phyloP scores from a whole-genome alignment of 148 eudicot species.

The Rhododendron vialii region DNA sequence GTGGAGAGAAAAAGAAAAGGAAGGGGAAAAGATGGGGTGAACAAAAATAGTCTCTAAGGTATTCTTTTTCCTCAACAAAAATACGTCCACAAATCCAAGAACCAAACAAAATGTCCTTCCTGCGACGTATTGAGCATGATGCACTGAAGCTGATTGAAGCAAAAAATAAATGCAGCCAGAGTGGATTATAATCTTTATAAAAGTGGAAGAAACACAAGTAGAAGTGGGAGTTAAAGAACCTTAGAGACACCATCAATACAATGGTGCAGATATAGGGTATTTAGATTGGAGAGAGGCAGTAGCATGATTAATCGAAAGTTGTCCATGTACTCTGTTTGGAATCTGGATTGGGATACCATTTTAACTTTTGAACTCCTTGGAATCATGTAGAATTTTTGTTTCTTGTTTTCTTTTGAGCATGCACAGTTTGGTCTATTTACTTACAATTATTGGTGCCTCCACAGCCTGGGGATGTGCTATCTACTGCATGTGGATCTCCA shows the following conservation, averaged over 20 bases:
- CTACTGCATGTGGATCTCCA: constrained; percentile 25
- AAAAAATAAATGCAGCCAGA: too few species aligned
- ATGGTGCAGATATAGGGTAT: not conserved
- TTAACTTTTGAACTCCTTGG: not conserved
- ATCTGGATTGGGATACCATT: not conserved
- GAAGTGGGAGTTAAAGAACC: not conserved
- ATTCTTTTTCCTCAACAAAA: too few species aligned
- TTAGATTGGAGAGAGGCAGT: not conserved
- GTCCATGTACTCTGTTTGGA: not conserved
- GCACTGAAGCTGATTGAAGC: too few species aligned
- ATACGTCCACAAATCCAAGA: too few species aligned
- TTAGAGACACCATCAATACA: not conserved
- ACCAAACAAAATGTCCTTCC: too few species aligned
- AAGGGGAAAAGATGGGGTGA: too few species aligned
- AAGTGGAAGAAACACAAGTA: too few species aligned
- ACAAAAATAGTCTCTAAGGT: too few species aligned
- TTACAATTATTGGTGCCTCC: not conserved
- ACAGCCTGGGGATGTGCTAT: constrained; percentile 38
- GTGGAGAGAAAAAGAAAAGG: not conserved
- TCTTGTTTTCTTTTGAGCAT: not conserved
- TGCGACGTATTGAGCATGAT: too few species aligned
- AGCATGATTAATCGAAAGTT: not conserved
- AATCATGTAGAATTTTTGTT: not conserved
- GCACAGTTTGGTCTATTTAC: not conserved
- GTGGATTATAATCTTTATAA: too few species aligned